Conservation (phyloP, 176 grass and related monocot genomes). For the Thinopyrum elongatum region DNA sequence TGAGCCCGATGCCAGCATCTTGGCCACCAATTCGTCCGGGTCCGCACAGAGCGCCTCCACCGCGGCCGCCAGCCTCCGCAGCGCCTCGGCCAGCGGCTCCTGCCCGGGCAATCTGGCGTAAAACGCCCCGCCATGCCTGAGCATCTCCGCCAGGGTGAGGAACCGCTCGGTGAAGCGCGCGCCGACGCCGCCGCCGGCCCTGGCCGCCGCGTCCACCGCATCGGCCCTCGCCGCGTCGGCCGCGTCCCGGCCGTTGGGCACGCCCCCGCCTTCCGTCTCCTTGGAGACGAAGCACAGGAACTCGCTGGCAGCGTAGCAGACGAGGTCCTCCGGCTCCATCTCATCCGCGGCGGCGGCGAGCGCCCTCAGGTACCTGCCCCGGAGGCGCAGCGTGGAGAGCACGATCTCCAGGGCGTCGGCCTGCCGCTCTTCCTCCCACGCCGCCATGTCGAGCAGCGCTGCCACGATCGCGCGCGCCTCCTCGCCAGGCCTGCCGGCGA, state of each 20-base stretch:
- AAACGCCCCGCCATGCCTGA: neutral
- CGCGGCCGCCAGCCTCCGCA: neutral
- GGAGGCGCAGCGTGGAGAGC: neutral
- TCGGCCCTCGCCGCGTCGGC: neutral
- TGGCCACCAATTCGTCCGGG: neutral
- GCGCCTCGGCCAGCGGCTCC: neutral
- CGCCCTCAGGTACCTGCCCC: neutral
- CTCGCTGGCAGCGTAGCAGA: neutral
- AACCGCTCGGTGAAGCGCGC: neutral
- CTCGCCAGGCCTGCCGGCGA: neutral
- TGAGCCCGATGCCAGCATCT: neutral
- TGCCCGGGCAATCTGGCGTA: neutral
- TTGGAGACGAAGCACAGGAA: neutral
- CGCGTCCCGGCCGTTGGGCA: neutral
- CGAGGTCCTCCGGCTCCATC: neutral
- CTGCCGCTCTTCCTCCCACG: neutral
- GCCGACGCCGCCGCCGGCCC: neutral
- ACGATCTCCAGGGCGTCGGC: neutral
- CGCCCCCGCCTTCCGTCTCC: neutral
- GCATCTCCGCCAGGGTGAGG: neutral
- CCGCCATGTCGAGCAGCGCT: neutral
- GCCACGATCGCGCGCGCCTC: neutral
- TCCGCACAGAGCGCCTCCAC: neutral
- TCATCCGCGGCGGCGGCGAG: neutral
- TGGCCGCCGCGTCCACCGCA: neutral